Conservation (phyloP, 2,329 filamentous ascomycete genomes). For the Trematosphaeria pertusa region DNA sequence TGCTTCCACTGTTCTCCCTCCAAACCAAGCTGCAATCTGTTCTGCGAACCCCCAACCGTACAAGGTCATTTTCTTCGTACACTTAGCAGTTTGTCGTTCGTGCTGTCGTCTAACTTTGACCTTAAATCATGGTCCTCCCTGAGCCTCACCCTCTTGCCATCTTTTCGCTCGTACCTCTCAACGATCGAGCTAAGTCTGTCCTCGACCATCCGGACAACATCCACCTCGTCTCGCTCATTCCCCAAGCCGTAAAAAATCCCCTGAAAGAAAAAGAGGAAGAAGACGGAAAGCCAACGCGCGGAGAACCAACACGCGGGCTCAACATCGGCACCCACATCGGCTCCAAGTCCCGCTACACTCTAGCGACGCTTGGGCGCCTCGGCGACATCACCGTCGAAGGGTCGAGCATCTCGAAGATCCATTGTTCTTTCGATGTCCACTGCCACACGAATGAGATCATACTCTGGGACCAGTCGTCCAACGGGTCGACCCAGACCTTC, state of each 20-base stretch:
- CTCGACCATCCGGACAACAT: constrained; percentile 2
- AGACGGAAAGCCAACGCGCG: too few species aligned
- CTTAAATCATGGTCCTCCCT: too few species aligned
- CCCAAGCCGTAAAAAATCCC: not conserved
- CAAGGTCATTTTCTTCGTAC: too few species aligned
- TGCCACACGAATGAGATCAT: constrained; percentile 7
- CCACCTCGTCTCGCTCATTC: constrained; percentile 6
- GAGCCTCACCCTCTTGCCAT: too few species aligned
- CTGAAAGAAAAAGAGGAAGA: too few species aligned
- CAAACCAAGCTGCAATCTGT: too few species aligned
- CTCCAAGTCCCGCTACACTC: constrained; percentile 11
- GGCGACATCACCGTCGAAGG: constrained; percentile 8
- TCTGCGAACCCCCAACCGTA: too few species aligned
- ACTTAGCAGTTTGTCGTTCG: too few species aligned
- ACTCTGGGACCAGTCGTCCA: constrained; percentile 8
- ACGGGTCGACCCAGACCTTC: constrained; percentile 9
- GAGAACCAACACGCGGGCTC: constrained; percentile 6
- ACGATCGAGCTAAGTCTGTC: not conserved
- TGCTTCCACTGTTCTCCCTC: too few species aligned
- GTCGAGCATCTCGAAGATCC: constrained; percentile 4
- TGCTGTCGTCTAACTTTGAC: too few species aligned
- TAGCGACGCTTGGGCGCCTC: constrained; percentile 11
- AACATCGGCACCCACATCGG: constrained; percentile 11
- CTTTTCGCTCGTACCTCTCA: too few species aligned
- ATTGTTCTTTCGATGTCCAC: constrained; percentile 15